These are phyloP conservation scores for Calocybe gangraenosa DNA, from an alignment of 768 basidiomycete species.

Conservation along the genomic window DNA sequence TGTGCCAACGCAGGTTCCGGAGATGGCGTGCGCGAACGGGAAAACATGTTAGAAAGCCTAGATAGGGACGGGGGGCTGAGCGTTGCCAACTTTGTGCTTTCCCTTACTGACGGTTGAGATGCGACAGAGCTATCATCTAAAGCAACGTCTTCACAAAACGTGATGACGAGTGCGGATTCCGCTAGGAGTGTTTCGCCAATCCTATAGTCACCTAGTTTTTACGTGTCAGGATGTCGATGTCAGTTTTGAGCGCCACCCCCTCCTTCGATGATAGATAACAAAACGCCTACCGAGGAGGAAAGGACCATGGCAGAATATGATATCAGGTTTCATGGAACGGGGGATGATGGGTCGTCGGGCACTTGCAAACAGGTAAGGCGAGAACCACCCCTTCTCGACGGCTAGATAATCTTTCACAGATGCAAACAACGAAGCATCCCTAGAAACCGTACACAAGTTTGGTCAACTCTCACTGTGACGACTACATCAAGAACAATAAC, in stretches of 20 bases:
- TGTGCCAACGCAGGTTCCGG: slow-evolving; percentile 42
- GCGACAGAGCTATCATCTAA: neutral
- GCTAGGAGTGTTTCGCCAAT: slow-evolving; percentile 54
- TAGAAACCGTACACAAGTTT: slow-evolving; percentile 20
- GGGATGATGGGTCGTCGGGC: slow-evolving; percentile 57
- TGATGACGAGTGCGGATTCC: slow-evolving; percentile 52
- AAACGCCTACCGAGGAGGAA: slow-evolving; percentile 45
- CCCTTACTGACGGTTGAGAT: slow-evolving; percentile 13
- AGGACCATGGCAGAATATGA: slow-evolving; percentile 62
- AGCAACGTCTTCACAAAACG: slow-evolving; percentile 31
- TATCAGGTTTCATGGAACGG: slow-evolving; percentile 59
- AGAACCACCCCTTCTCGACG: slow-evolving; percentile 67
- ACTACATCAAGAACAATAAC: neutral
- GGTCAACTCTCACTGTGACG: slow-evolving; percentile 1
- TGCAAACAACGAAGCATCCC: slow-evolving; percentile 56
- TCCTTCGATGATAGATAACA: neutral
- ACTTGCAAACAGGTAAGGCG: slow-evolving; percentile 61
- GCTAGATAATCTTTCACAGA: slow-evolving; percentile 60
- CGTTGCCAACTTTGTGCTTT: slow-evolving; percentile 16
- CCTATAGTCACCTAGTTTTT: slow-evolving; percentile 52
- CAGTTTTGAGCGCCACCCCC: neutral
- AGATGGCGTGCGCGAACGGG: slow-evolving; percentile 47
- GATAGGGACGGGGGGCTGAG: slow-evolving; percentile 26
- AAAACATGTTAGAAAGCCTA: slow-evolving; percentile 39
- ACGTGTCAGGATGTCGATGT: neutral